Base-by-base conservation (phyloP, 768 basidiomycete genomes). In the Phanerochaete carnosa region DNA sequence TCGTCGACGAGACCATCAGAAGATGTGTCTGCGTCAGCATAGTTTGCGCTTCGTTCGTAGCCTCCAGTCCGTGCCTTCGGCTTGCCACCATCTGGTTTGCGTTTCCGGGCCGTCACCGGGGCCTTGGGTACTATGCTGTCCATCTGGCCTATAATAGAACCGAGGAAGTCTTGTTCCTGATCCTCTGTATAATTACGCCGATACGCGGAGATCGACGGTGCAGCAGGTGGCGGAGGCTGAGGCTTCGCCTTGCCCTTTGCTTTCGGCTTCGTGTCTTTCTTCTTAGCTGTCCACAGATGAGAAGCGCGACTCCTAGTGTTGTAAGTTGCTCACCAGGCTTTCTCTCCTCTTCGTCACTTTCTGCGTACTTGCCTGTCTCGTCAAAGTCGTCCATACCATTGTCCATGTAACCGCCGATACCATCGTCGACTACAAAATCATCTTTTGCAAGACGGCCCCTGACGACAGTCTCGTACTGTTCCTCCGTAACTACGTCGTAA, bases 381-480 rank as follows among this genome's bases (percentile, higher is more conserved):
- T 82, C 84, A 89, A 93, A 98, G 68, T 96, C 95, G 60, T 98
- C 97, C 87, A 94, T 88, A 4, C 97, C 97, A 69, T 97, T 93
- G 76, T 99, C 97, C 72, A 89, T 87, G 68, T 99, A 98, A 5
- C 94, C 97, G 15, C 79, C 83, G 0, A 89, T 83, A 28, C 94
- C 94, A 75, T 98, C 97, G 68, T 98, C 97, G 37, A 90, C 88
- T 22, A 98, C 92, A 63, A 99, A 99, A 72, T 99, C 97, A 64
- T 98, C 94, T 65, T 79, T 78, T 61, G 91, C 87, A 7, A 97
- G 80, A 19, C 97, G 81, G 0, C 87, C 86, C 58, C 82, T 83
- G 4, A 99, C 97, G 58, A 99, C 90, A 22, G 81, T 79, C 65
- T 82, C 84, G 73, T 98, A 99, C 66, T 94, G 88, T 11, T 92